A percentile compares a stretch with the other conserved stretches of the same genome.
These are phyloP conservation scores for Aphanomyces astaci DNA, from an alignment of 352 stramenopile species.

Conservation along the genomic window DNA sequence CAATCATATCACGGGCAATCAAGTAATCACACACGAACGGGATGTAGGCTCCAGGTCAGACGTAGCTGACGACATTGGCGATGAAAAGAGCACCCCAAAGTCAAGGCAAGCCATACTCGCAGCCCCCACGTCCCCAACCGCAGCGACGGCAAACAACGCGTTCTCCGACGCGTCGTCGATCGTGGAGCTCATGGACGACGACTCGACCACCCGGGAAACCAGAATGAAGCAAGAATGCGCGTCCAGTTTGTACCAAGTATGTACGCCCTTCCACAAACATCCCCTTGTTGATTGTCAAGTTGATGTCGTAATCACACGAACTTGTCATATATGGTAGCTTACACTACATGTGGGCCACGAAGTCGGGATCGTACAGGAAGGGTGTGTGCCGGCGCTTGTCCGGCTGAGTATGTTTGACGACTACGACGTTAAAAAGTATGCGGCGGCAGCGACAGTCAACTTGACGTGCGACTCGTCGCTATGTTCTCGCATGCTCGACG, in stretches of 20 bases:
- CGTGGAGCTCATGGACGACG: not conserved
- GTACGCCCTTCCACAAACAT: not conserved
- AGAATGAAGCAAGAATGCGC: not conserved
- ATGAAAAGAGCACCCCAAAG: not conserved
- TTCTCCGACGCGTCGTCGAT: not conserved
- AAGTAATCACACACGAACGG: not conserved
- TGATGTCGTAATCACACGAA: too few species aligned
- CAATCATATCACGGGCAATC: not conserved
- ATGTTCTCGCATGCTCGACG: slow-evolving; percentile 52
- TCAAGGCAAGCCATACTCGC: not conserved
- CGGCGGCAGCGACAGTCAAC: slow-evolving; percentile 70
- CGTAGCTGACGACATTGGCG: not conserved
- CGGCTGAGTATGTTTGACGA: slow-evolving; percentile 73
- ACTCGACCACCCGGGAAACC: not conserved
- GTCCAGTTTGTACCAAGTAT: slow-evolving; percentile 8
- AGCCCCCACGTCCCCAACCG: not conserved
- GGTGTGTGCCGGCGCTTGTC: slow-evolving; percentile 59
- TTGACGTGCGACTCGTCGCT: slow-evolving; percentile 49
- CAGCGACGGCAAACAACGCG: not conserved
- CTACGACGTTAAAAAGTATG: slow-evolving; percentile 73
- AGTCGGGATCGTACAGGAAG: slow-evolving; percentile 65
- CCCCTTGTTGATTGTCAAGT: too few species aligned
- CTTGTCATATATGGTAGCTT: slow-evolving; percentile 31
- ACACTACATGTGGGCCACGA: slow-evolving; percentile 58
- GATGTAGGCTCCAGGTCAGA: not conserved